Base-by-base conservation (phyloP, 2,329 filamentous ascomycete genomes). In the Cercospora sesami region DNA sequence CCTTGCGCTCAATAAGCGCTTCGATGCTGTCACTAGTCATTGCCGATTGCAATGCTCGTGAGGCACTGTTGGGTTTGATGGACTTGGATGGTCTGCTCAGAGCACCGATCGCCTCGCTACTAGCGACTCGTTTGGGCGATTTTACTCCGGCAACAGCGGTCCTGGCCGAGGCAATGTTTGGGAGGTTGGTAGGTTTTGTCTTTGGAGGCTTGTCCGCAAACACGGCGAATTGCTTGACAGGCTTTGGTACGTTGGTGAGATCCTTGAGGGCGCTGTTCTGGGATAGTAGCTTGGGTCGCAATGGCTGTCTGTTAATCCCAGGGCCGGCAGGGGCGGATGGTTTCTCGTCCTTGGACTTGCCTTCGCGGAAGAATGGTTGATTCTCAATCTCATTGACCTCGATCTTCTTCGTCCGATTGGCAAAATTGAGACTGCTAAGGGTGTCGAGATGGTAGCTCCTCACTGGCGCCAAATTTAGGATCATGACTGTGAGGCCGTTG, bases 361-460 rank as follows among this genome's bases (percentile, higher is more conserved):
- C 48, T 12, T 76, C 74, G 33, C 79, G 76, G 82, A 92, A 96
- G 48, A 97, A 90, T 4, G 96, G 90, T 76, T 97, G 93, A 76
- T 98, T 98, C 79, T 98, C 94, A 67, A 97, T 92, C 79, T 98
- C 95, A 61, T 93, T 90, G 10, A 97, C 91, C 79, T 98, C 94
- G 73, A 98, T 97, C 76, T 96, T 93, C 83, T 97, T 97, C 26
- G 94, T 96, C 10, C 94, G 87, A 62, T 95, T 97, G 75, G 94
- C 95, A 76, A 98, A 95, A 77, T 97, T 97, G 63, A 98, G 83
- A 70, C 94, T 97, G 80, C 92, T 96, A 5, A 97, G 85, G 0
- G 94, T 97, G 78, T 98, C 94, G 45, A 97, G 86, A 76, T 98
- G 94, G 77, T 96, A 98, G 73, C 92, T 93, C 70, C 92, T 89